Percentiles rank a stretch among this genome's conserved stretches.
Evolutionary conservation across 2,329 filamentous ascomycete genomes (phyloP).

Genomic region (Stagonosporopsis vannaccii): DNA sequence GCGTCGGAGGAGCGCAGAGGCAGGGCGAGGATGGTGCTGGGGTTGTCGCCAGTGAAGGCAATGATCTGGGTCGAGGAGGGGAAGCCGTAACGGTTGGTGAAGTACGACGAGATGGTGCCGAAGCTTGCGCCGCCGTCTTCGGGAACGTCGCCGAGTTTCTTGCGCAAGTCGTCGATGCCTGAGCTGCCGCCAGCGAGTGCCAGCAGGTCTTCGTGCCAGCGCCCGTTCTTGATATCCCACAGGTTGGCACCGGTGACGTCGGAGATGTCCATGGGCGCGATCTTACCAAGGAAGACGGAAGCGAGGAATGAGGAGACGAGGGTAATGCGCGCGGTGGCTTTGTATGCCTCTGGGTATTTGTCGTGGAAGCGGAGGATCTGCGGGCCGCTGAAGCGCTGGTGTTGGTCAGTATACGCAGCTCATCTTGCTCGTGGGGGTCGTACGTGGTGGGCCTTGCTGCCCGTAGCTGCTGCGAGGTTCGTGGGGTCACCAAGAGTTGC

Average conservation of each 20-base stretch:
- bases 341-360: slow-evolving; percentile 82
- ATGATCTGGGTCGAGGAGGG: slow-evolving; percentile 75
- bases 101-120: slow-evolving; percentile 80
- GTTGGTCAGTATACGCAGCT: slow-evolving; percentile 10
- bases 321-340: slow-evolving; percentile 81
- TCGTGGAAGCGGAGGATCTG: slow-evolving; percentile 90
- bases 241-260: slow-evolving; percentile 98
- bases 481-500: slow-evolving; percentile 69
- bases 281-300: slow-evolving; percentile 81
- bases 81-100: slow-evolving; percentile 80
- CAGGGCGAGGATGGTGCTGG: slow-evolving; percentile 89
- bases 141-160: slow-evolving; percentile 81
- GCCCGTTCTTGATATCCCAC: slow-evolving; percentile 81
- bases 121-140: slow-evolving; percentile 82
- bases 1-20: slow-evolving; percentile 88
- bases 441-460: slow-evolving; percentile 94
- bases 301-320: slow-evolving; percentile 96
- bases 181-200: slow-evolving; percentile 66
- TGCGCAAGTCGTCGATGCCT: slow-evolving; percentile 69
- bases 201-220: slow-evolving; percentile 79
- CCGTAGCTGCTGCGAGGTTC: slow-evolving; percentile 78
- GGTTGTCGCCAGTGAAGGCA: slow-evolving; percentile 95
- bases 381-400: slow-evolving; percentile 92
- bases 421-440: slow-evolving; percentile 38
- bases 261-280: slow-evolving; percentile 90